Conservation (phyloP, 1,139 yeast genomes). For the Yamadazyma membranifaciens region DNA sequence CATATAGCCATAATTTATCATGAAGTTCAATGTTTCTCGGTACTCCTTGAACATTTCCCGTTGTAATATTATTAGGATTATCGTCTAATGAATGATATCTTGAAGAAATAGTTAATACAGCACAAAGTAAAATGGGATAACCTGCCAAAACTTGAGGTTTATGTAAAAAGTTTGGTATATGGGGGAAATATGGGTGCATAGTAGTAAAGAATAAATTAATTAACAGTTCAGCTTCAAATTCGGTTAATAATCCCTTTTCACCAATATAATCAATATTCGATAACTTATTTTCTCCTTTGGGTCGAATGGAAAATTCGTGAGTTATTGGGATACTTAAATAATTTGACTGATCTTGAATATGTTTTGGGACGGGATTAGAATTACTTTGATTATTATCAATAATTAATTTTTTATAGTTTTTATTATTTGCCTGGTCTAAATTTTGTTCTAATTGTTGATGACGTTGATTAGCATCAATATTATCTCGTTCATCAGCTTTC, state of each 20-base stretch:
- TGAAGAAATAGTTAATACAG: constrained; percentile 76
- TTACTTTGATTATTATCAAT: constrained; percentile 5
- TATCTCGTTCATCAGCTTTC: constrained; percentile 61
- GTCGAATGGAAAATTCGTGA: constrained; percentile 40
- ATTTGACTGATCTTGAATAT: constrained; percentile 17
- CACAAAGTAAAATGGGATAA: constrained; percentile 77
- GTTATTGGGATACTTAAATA: constrained; percentile 17
- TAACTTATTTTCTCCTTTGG: constrained; percentile 50
- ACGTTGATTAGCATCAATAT: constrained; percentile 61
- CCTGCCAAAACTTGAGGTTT: constrained; percentile 65
- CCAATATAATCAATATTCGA: constrained; percentile 64
- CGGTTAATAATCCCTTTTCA: constrained; percentile 58
- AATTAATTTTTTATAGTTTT: constrained; percentile 8
- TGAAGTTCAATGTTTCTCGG: constrained; percentile 64
- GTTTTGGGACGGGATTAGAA: constrained; percentile 13
- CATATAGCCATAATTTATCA: constrained; percentile 78
- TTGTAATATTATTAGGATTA: constrained; percentile 22
- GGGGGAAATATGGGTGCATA: constrained; percentile 90
- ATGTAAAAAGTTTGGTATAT: constrained; percentile 72
- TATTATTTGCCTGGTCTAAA: constrained; percentile 3
- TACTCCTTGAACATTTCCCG: constrained; percentile 26
- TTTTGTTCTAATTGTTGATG: constrained; percentile 47
- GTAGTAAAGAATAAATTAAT: constrained; percentile 68
- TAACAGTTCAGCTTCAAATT: constrained; percentile 62
- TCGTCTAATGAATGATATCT: constrained; percentile 63